These are phyloP conservation scores for Basidiobolus meristosporus DNA, from an alignment of 371 early-diverging fungal species.

Conservation along the genomic window DNA sequence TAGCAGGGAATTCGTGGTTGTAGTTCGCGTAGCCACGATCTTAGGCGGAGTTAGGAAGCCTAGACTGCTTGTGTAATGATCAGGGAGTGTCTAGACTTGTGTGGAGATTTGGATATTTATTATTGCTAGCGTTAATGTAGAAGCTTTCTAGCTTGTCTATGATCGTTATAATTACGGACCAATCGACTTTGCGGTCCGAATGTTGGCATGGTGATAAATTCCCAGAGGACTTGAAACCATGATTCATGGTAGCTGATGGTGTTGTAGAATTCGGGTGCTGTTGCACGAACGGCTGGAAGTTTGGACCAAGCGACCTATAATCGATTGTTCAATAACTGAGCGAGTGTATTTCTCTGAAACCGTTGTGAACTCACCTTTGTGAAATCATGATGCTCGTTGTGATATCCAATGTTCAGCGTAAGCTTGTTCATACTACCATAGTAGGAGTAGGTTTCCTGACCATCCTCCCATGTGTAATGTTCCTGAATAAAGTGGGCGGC, in stretches of 20 bases:
- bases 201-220: slow-evolving; percentile 50
- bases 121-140: slow-evolving; percentile 6
- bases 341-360: too few species aligned
- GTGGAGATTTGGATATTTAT: too few species aligned
- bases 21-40: too few species aligned
- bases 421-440: slow-evolving; percentile 77
- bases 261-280: slow-evolving; percentile 87
- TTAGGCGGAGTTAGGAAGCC: too few species aligned
- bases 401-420: slow-evolving; percentile 80
- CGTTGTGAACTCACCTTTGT: not conserved
- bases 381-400: slow-evolving; percentile 96
- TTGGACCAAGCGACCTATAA: slow-evolving; percentile 71
- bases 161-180: slow-evolving; percentile 46
- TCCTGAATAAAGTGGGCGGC: slow-evolving; percentile 96
- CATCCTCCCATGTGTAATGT: slow-evolving; percentile 89
- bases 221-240: slow-evolving; percentile 69
- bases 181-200: slow-evolving; percentile 74
- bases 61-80: too few species aligned
- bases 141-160: slow-evolving; percentile 36
- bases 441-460: slow-evolving; percentile 95
- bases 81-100: too few species aligned
- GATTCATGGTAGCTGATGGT: slow-evolving; percentile 67
- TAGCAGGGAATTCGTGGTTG: too few species aligned
- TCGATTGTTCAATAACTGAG: slow-evolving; percentile 4
- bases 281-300: slow-evolving; percentile 55